Base-by-base conservation (phyloP, 1,284 basidiomycete species). In the Papiliotrema laurentii region DNA sequence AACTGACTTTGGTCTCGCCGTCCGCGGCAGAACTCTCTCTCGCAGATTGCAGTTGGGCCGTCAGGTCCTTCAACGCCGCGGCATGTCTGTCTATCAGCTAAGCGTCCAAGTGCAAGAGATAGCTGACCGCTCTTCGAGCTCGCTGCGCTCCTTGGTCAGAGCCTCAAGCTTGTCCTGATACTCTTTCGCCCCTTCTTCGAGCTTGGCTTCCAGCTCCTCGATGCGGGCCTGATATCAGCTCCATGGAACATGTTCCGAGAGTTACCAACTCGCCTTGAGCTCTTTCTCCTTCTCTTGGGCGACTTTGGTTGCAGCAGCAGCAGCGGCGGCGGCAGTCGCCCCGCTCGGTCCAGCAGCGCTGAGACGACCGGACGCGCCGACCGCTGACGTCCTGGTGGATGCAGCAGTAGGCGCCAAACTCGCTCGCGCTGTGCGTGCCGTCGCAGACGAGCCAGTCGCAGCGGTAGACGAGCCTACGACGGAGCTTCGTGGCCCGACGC, bases 91-190 rank as follows among this genome's bases (percentile, higher is more conserved):
- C 16, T 9, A 2, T 31, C 42, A 41, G 25, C 33, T 5, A 18
- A 24, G 3, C 21, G 11, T 1, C 21, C 26, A 26, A 10, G 21
- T 24, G 2, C 25, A 30, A n/a, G 11, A 1, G 2, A 45, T 39
- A n/a, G 56, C 63, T 49, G 40, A 68, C 66, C 47, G 51, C 14
- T 59, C 41, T 43, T 66, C 63, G 4, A 68, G 44, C 28, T 61
- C 52, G 24, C 30, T 43, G 38, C 52, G 59, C 42, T 63, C 53
- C 37, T 53, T 49, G 24, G 36, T 50, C 28, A 61, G 46, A 37
- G 49, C 54, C 2, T 46, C 55, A 36, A 62, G 31, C 43, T 53
- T 55, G 2, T 47, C 50, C 37, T 61, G 61, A 24, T 59, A 53
- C 5, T 40, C 56, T 4, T 42, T 43, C 43, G 59, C 58, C 47